Evolutionary conservation across 179 eudicot species (phyloP).

Genomic region (Beta corolliflora): DNA sequence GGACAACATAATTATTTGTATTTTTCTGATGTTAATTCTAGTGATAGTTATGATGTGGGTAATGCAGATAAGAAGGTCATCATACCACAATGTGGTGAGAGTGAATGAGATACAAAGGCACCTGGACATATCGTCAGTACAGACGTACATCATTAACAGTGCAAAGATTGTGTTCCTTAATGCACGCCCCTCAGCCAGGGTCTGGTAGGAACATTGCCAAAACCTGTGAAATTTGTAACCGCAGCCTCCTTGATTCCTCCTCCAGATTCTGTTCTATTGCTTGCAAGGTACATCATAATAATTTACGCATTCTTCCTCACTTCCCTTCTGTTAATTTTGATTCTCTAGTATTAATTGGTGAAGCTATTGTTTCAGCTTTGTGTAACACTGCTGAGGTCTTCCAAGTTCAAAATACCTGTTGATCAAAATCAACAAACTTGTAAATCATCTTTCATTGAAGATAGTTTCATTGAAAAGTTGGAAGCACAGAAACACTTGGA

Average conservation of each 20-base stretch:
- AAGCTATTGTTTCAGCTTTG: slow-evolving; percentile 14
- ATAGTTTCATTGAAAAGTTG: slow-evolving; percentile 7
- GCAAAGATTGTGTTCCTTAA: not conserved
- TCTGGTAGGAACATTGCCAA: not conserved
- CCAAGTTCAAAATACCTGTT: slow-evolving; percentile 13
- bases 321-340: not conserved
- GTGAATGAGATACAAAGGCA: not conserved
- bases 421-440: not conserved
- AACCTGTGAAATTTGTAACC: not conserved
- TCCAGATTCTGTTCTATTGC: slow-evolving; percentile 9
- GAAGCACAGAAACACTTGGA: slow-evolving; percentile 18
- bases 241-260: slow-evolving; percentile 8
- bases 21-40: not conserved
- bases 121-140: not conserved
- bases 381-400: not conserved
- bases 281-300: not conserved
- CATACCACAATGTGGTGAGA: not conserved
- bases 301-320: not conserved
- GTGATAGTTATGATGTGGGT: not conserved
- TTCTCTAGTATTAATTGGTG: not conserved
- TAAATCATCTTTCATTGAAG: slow-evolving; percentile 1
- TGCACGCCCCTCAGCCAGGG: not conserved
- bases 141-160: not conserved
- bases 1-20: no score
- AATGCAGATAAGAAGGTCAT: slow-evolving; percentile 1